Base-by-base conservation (phyloP, 495 filamentous ascomycete genomes). In the Hypomontagnella submonticulosa region DNA sequence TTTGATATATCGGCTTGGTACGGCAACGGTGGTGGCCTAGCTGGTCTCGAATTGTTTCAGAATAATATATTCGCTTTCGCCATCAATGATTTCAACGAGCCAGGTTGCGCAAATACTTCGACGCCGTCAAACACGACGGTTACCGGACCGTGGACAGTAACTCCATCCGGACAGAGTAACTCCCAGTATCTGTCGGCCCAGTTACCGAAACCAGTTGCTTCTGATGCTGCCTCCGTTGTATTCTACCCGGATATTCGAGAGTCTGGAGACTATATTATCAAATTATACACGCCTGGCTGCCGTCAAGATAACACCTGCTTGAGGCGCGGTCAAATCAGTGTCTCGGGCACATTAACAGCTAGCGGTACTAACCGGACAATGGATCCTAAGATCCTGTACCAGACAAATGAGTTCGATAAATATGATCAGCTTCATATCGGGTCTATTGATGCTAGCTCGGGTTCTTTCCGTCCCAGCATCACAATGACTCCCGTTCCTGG, bases 351-450 rank as follows among this genome's bases (percentile, higher is more conserved):
- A 13, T 86, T 92, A 74, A 58, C 67, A n/a, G 80, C 83, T 1
- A 81, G 79, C 30, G 81, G 80, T 32, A 71, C 61, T 12, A 81
- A 83, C 32, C 78, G 76, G 50, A 75, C 67, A 38, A 71, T 72
- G 18, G 74, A 80, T 7, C 77, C 82, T 41, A 75, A 77, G 54
- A 78, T 55, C 76, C 84, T 96, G 10, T 94, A 82, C 72, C 96
- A 99, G 78, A 97, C 92, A 13, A 98, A 98, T 75, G 78, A 92
- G 65, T 92, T 88, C 71, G 92, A 97, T 78, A 99, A 98, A 76
- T 97, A 95, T 65, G 96, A 98, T 70, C 86, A 88, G 55, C 86
- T 98, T 58, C 97, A 93, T 73, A 87, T 86, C 57, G 96, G 93
- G 6, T 85, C 84, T 60, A 87, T 99, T 55, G 92, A 98, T 70